Conservation (phyloP, 768 basidiomycete genomes). For the Mycena metata region DNA sequence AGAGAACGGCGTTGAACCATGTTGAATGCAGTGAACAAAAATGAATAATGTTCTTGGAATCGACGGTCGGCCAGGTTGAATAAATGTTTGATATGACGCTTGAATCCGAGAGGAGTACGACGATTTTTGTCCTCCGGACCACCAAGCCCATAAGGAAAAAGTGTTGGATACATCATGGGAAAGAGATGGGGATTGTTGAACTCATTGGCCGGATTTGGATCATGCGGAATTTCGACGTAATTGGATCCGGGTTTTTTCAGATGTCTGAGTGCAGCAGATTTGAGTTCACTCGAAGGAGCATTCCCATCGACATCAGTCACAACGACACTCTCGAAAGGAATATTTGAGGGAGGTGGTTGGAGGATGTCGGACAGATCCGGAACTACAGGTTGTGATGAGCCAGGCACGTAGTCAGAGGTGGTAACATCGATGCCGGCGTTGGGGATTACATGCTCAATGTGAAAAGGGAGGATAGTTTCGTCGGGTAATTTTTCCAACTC, state of each 20-base stretch:
- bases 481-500: background rate
- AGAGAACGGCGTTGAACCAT: too few species aligned
- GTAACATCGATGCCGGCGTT: background rate
- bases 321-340: background rate
- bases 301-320: background rate
- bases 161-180: slow-evolving; percentile 7
- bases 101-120: background rate
- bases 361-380: too few species aligned
- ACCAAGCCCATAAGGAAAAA: background rate
- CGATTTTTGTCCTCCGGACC: background rate
- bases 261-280: background rate
- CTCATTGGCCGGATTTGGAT: slow-evolving; percentile 5
- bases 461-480: background rate
- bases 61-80: slow-evolving; percentile 1
- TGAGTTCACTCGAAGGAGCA: background rate
- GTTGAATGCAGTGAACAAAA: slow-evolving; percentile 1
- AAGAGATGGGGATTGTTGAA: background rate
- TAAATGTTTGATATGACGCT: background rate
- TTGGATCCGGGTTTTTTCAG: background rate
- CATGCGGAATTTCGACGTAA: background rate
- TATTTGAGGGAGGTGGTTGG: background rate
- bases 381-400: too few species aligned
- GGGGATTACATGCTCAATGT: slow-evolving; percentile 3
- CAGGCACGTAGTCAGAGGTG: slow-evolving; percentile 5
- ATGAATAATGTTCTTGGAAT: slow-evolving; percentile 11